Conservation (phyloP, 78 protist species). For the Dictyostelium discoideum region dicty_2.7 NC_007089.4:213501-214000, state of each 20-base stretch:
- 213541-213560: slow-evolving; percentile 98
- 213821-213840: slow-evolving; percentile 97
- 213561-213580: slow-evolving; percentile 92
- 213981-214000: slow-evolving; percentile 96
- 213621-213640: slow-evolving; percentile 95
- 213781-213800: slow-evolving; percentile 96
- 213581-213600: slow-evolving; percentile 98
- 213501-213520: slow-evolving; percentile 93
- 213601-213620: slow-evolving; percentile 86
- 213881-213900: slow-evolving; percentile 89
- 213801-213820: slow-evolving; percentile 85
- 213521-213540: slow-evolving; percentile 97
- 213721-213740: slow-evolving; percentile 95
- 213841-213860: slow-evolving; percentile 79
- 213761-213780: slow-evolving; percentile 87
- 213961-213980: slow-evolving; percentile 71
- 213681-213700: slow-evolving; percentile 97
- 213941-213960: slow-evolving; percentile 68
- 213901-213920: slow-evolving; percentile 71
- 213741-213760: slow-evolving; percentile 84
- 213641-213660: slow-evolving; percentile 97
- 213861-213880: slow-evolving; percentile 89
- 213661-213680: slow-evolving; percentile 85
- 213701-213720: slow-evolving; percentile 97
- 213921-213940: slow-evolving; percentile 66